phyloP scores from a whole-genome alignment of 306 rosid species.

The Adenanthera pavonina region DNA sequence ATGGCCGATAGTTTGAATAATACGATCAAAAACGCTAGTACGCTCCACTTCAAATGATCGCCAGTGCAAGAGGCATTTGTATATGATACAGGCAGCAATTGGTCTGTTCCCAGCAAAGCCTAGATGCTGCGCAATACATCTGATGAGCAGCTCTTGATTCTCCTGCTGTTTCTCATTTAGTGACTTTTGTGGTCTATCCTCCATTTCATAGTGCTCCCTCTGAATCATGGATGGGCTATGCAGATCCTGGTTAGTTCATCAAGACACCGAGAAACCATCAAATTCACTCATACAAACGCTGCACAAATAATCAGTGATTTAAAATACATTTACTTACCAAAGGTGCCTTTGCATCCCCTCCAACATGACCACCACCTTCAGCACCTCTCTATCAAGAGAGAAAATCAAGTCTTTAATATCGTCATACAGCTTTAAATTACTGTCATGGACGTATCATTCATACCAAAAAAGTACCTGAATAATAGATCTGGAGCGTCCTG shows the following conservation, averaged over 20 bases:
- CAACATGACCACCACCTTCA: conserved; percentile 74
- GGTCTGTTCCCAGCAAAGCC: conserved; percentile 67
- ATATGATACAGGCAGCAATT: conserved; percentile 61
- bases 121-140: conserved; percentile 57
- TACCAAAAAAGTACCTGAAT: conserved; percentile 61
- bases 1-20: conserved; percentile 61
- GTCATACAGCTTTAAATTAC: conserved; percentile 20
- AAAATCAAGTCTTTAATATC: conserved; percentile 42
- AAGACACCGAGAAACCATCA: conserved; percentile 35
- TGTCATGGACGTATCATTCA: conserved; percentile 23
- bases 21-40: conserved; percentile 64
- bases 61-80: conserved; percentile 70
- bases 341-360: conserved; percentile 62
- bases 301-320: conserved; percentile 10
- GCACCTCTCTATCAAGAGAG: conserved; percentile 66
- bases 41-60: conserved; percentile 75
- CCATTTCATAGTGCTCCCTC: conserved; percentile 64
- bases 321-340: conserved; percentile 55
- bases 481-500: conserved; percentile 82
- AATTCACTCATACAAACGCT: conserved; percentile 31
- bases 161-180: conserved; percentile 72
- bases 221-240: conserved; percentile 72
- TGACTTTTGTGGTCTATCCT: conserved; percentile 65
- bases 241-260: conserved; percentile 58
- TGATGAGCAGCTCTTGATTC: conserved; percentile 68